Percentiles rank a stretch among this genome's conserved stretches.
Conservation (phyloP, 768 basidiomycete species). For the Psilocybe azurescens region DNA sequence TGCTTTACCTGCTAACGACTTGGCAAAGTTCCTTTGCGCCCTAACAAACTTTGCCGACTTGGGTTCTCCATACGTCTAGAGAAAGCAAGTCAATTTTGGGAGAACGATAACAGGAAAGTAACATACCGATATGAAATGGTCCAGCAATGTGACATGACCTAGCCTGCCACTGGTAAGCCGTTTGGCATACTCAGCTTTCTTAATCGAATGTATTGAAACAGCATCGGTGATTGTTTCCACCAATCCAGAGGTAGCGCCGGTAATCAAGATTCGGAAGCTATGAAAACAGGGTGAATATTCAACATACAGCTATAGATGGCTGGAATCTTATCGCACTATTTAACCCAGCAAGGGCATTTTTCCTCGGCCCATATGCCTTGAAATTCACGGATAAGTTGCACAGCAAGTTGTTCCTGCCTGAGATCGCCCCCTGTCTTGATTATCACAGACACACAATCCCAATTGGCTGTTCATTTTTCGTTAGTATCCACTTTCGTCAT, state of each 20-base stretch:
- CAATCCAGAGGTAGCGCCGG: constrained; percentile 89
- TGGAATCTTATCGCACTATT: constrained; percentile 63
- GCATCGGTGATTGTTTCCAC: constrained; percentile 99
- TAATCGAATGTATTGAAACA: constrained; percentile 98
- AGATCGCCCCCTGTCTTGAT: constrained; percentile 98
- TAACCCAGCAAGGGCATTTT: constrained; percentile 90
- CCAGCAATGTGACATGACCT: constrained; percentile 87
- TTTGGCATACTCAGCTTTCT: constrained; percentile 97
- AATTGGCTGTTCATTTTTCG: constrained; percentile 52
- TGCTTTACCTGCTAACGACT: constrained; percentile 77
- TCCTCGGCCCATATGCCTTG: constrained; percentile 96
- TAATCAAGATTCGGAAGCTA: constrained; percentile 96
- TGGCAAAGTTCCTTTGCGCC: constrained; percentile 94
- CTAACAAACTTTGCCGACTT: constrained; percentile 86
- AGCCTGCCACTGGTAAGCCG: constrained; percentile 80
- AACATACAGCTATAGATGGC: not conserved
- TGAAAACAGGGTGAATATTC: not conserved
- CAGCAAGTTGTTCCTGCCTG: constrained; percentile 96
- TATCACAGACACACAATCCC: constrained; percentile 95
- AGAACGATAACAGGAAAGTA: not conserved
- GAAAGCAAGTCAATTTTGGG: not conserved
- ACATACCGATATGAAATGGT: constrained; percentile 89
- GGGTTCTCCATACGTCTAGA: constrained; percentile 88
- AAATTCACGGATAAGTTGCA: constrained; percentile 93
- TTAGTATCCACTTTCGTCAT: constrained; percentile 8